A percentile compares a stretch with the other conserved stretches of the same genome.
These are phyloP conservation scores for Gaeumannomyces sp. DNA, from an alignment of 2,329 filamentous ascomycete genomes.

Conservation along the genomic window DNA sequence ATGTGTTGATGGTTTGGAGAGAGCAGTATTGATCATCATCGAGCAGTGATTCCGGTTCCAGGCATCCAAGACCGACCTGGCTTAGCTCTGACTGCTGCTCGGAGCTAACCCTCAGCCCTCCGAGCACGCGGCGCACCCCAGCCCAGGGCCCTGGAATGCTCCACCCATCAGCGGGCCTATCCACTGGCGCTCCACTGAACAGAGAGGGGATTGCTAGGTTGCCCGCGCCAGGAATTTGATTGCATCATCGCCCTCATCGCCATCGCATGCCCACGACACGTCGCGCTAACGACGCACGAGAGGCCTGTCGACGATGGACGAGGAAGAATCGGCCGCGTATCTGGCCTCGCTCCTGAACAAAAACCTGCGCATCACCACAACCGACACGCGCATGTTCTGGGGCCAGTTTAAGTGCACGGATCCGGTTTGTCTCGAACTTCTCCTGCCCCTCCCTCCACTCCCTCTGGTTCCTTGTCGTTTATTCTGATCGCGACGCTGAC, in stretches of 20 bases:
- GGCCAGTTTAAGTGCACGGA: constrained; percentile 94
- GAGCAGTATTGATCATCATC: background rate
- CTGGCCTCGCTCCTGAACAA: constrained; percentile 67
- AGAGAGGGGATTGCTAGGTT: background rate
- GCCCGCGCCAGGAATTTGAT: background rate
- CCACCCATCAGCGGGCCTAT: background rate
- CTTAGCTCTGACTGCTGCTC: background rate
- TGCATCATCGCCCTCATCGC: background rate
- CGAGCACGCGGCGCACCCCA: no score
- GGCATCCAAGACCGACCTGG: background rate
- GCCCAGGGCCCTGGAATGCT: background rate
- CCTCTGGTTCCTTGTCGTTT: constrained; percentile 1
- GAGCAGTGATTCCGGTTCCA: background rate
- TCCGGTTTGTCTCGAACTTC: constrained; percentile 49
- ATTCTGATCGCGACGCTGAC: constrained; percentile 7
- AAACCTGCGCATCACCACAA: constrained; percentile 71
- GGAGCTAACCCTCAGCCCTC: background rate
- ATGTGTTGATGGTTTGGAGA: background rate
- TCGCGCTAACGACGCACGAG: no score
- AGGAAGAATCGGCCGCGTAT: constrained; percentile 29
- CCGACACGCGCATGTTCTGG: constrained; percentile 81
- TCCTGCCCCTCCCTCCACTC: constrained; percentile 5
- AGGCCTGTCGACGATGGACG: constrained; percentile 1
- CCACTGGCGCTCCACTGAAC: background rate
- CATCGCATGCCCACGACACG: background rate